phyloP scores from a whole-genome alignment of 2,329 filamentous ascomycete genomes.

The Fusarium sp. region DNA sequence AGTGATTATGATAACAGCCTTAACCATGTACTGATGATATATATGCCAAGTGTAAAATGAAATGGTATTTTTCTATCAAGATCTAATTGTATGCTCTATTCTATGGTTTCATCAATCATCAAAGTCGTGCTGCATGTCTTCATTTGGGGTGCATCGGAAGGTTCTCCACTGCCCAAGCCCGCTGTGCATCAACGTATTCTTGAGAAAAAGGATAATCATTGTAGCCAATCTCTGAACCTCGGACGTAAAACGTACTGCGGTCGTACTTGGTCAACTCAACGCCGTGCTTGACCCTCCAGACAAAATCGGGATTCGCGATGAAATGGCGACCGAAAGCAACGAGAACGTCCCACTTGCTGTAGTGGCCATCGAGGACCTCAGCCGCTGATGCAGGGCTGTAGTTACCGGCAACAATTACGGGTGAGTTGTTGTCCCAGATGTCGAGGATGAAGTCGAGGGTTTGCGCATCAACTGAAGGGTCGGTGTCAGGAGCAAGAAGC shows the following conservation, averaged over 20 bases:
- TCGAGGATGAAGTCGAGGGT: slow-evolving; percentile 45
- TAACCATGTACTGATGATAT: not conserved
- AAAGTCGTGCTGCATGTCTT: rapidly evolving
- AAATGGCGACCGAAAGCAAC: slow-evolving; percentile 43
- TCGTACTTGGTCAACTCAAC: slow-evolving; percentile 39
- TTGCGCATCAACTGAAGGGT: slow-evolving; percentile 44
- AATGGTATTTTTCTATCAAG: not conserved
- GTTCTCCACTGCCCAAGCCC: slow-evolving; percentile 11
- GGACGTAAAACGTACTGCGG: slow-evolving; percentile 37
- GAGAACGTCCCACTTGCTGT: slow-evolving; percentile 42
- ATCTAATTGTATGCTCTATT: not conserved
- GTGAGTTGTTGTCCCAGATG: slow-evolving; percentile 42
- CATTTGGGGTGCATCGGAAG: slow-evolving; percentile 7
- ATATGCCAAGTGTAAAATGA: too few relatives aligned
- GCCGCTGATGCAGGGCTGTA: slow-evolving; percentile 33
- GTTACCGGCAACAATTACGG: slow-evolving; percentile 40
- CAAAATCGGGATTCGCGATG: slow-evolving; percentile 43
- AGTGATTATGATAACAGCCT: rapidly evolving
- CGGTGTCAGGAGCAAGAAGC: slow-evolving; percentile 19
- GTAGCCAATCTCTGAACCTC: slow-evolving; percentile 28
- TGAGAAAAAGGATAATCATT: slow-evolving; percentile 32
- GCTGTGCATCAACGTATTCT: slow-evolving; percentile 9
- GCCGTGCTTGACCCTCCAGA: slow-evolving; percentile 38
- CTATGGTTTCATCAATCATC: not conserved
- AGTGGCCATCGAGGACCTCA: slow-evolving; percentile 35